Evolutionary conservation across 2,329 filamentous ascomycete species (phyloP), one percentile per base, ranked within the genome.

Genomic region (Uncinocarpus reesii): DNA sequence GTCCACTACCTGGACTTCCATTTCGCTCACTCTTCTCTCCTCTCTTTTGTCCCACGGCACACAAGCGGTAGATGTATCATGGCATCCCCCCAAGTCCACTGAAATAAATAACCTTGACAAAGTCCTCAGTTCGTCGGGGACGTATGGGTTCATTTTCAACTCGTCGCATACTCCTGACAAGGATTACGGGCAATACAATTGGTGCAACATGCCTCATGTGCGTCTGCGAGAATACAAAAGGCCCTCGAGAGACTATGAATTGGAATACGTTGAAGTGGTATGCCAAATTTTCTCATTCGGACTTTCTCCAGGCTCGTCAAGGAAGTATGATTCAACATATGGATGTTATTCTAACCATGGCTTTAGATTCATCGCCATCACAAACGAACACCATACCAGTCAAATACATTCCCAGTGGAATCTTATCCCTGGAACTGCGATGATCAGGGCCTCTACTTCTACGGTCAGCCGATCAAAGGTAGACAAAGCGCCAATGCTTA

Each of bases 171-270:
- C 77, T 0, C 77, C 83, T 0, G 66, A 72, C 47, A 60, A 65
- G 0, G 56, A 70, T 31, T 82, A 84, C 64, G 78, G 79, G 4
- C 73, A 68, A 1, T 89, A 89, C 65, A 87, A 90, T 63, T 90
- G 74, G 73, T 92, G 86, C 65, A 89, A 92, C 60, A 92, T 92
- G 84, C 86, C 86, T 0, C 86, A 90, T 66, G 82, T 85, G n/a
- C 75, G 84, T 26, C 67, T 63, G 18, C 64, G 65, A 11, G 83
- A 86, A 58, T 92, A 92, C 59, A 63, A 72, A 11, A 72, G 65
- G 52, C 69, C 75, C 0, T 57, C 68, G 1, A 54, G 65, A 0
- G 75, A 75, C n/a, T 87, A 78, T 60, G 70, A 80, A 56, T 68
- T 92, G 43, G 67, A 75, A 57, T 90, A 89, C 60, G 84, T 90